These are phyloP conservation scores for Purpureocillium lavendulum DNA, from an alignment of 2,329 filamentous ascomycete species.

Conservation along the genomic window DNA sequence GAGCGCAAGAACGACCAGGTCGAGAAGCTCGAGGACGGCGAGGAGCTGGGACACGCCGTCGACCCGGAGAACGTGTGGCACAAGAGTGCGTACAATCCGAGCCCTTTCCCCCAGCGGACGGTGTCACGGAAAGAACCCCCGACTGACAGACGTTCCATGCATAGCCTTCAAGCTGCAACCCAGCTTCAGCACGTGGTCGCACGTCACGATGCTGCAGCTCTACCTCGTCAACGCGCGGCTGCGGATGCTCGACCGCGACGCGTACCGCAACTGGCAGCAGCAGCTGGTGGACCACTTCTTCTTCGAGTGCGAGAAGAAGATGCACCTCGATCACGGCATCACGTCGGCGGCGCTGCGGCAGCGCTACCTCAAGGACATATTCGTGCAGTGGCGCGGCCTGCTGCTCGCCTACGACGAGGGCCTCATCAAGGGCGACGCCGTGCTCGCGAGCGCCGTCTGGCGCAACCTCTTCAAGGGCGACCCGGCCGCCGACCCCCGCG, in stretches of 20 bases:
- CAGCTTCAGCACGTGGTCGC: slow-evolving; percentile 93
- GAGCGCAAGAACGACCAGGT: slow-evolving; percentile 58
- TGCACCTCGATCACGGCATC: slow-evolving; percentile 72
- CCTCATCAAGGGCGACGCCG: slow-evolving; percentile 65
- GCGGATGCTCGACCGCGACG: slow-evolving; percentile 64
- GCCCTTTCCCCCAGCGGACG: neutral
- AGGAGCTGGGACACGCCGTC: slow-evolving; percentile 59
- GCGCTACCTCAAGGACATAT: slow-evolving; percentile 76
- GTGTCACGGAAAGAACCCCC: neutral
- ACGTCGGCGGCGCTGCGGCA: slow-evolving; percentile 50
- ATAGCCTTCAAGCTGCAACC: slow-evolving; percentile 69
- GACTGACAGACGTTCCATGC: neutral
- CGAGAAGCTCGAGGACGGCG: slow-evolving; percentile 64
- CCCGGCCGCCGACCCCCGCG: slow-evolving; percentile 40
- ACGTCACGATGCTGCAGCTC: slow-evolving; percentile 94
- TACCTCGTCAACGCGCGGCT: slow-evolving; percentile 81
- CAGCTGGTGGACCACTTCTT: slow-evolving; percentile 95
- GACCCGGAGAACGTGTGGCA: slow-evolving; percentile 54
- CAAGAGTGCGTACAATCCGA: slow-evolving; percentile 61
- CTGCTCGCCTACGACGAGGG: slow-evolving; percentile 81
- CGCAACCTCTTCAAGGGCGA: slow-evolving; percentile 80
- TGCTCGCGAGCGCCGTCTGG: slow-evolving; percentile 80
- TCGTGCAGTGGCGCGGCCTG: slow-evolving; percentile 84
- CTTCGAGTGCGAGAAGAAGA: slow-evolving; percentile 75
- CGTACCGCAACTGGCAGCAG: slow-evolving; percentile 71